Base-by-base conservation (phyloP, 1,139 yeast species). In the Yarrowia galli region DNA sequence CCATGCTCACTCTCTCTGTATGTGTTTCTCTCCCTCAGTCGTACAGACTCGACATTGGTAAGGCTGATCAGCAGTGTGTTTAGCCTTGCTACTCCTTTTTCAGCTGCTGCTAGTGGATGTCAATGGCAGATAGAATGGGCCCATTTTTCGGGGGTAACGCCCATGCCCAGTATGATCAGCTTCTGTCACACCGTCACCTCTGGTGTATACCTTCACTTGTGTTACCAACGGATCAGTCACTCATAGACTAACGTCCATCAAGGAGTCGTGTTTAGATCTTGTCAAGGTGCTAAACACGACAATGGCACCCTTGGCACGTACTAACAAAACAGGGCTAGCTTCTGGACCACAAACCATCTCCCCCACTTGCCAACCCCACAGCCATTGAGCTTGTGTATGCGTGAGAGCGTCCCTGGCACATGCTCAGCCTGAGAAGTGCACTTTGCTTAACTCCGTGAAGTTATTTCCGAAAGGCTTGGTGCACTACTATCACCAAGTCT, bases 301-400 rank as follows among this genome's bases (percentile, higher is more conserved):
- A 8, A 28, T 28, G 32, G 32, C 32, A 15, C 51, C 51, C 51
- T 48, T 48, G 35, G 53, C 53, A 48, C 12, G 15, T 1, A n/a
- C 36, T 48, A 48, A 48, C 28, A 9, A 25, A 12, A 8, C 35
- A 22, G 22, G 32, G 32, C 32, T 28, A 28, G 9, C 32, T 28
- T 28, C 32, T 28, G 32, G 32, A 28, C 32, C 32, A 7, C 32
- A 28, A 28, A 28, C 32, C n/a, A n/a, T n/a, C n/a, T n/a, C 58
- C 58, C 58, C 58, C 58, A 51, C 58, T 51, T 32, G n/a, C n/a
- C 32, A 28, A 28, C 60, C 60, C 60, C 60, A 53, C 60, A 36
- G 43, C 58, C 56, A 35, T 20, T 15, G 43, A 35, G 58, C 58
- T 35, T 35, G 60, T 3, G 58, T 28, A 28, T 28, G 9, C 32